phyloP scores from a whole-genome alignment of 495 filamentous ascomycete genomes.

The Aspergillus biplanus region DNA sequence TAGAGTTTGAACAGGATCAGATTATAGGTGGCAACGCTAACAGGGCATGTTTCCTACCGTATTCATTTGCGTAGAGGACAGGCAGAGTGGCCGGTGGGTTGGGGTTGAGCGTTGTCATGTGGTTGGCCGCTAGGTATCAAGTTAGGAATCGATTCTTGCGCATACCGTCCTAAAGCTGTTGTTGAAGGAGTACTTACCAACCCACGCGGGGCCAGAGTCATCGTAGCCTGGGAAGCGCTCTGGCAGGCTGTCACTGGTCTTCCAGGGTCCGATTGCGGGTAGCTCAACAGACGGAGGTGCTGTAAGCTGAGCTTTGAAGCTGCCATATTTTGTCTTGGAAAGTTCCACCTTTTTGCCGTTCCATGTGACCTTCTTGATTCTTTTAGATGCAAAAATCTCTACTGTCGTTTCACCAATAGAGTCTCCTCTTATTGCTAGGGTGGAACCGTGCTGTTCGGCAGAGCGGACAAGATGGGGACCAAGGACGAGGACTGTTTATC shows the following conservation, averaged over 20 bases:
- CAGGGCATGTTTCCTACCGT: conserved; percentile 41
- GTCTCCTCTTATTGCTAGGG: conserved; percentile 64
- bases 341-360: conserved; percentile 53
- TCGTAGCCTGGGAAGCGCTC: conserved; percentile 64
- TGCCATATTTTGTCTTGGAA: conserved; percentile 46
- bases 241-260: conserved; percentile 67
- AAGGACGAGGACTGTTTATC: conserved; percentile 55
- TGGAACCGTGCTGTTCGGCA: conserved; percentile 48
- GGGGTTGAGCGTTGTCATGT: conserved; percentile 62
- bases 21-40: background rate
- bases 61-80: conserved; percentile 65
- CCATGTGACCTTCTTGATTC: conserved; percentile 53
- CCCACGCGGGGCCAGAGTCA: conserved; percentile 63
- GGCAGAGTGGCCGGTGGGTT: conserved; percentile 60
- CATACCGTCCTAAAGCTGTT: background rate
- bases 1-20: conserved; percentile 2
- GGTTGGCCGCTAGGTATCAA: conserved; percentile 51
- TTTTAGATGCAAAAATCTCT: conserved; percentile 62
- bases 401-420: conserved; percentile 62
- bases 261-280: conserved; percentile 64
- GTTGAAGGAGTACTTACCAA: conserved; percentile 34
- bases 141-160: conserved; percentile 6
- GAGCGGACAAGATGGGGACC: conserved; percentile 68
- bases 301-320: conserved; percentile 50
- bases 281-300: conserved; percentile 49